phyloP scores from a whole-genome alignment of 1,139 yeast genomes.

The Pneumocystis jirovecii region DNA sequence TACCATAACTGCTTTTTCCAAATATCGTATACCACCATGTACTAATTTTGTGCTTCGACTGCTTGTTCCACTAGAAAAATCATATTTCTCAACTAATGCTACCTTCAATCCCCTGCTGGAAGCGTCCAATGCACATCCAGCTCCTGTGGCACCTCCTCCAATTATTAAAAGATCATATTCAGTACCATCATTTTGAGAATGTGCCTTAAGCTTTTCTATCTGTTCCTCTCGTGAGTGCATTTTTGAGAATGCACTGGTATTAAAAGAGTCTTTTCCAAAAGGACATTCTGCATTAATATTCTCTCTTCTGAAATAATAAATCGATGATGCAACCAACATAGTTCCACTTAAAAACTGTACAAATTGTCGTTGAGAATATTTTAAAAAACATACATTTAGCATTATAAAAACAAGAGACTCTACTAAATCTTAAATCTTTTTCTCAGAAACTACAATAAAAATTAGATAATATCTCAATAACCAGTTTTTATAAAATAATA shows the following conservation, averaged over 20 bases:
- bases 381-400: not conserved
- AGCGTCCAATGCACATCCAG: slow-evolving; percentile 90
- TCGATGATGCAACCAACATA: not conserved
- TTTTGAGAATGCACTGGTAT: not conserved
- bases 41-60: slow-evolving; percentile 95
- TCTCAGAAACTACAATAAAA: not conserved
- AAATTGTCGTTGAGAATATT: not conserved
- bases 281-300: not conserved
- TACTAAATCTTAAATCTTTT: not conserved
- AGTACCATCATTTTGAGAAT: slow-evolving; percentile 4
- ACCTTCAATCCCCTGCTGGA: slow-evolving; percentile 81
- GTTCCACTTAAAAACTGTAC: not conserved
- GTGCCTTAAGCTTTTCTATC: not conserved
- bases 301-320: not conserved
- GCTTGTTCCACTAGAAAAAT: slow-evolving; percentile 84
- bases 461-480: not conserved
- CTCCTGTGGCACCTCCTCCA: slow-evolving; percentile 95
- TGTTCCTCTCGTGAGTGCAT: not conserved
- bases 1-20: slow-evolving; percentile 87
- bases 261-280: not conserved
- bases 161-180: slow-evolving; percentile 63
- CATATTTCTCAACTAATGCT: slow-evolving; percentile 71
- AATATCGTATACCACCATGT: slow-evolving; percentile 91
- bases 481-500: not conserved
- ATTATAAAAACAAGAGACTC: not conserved